Evolutionary conservation across 2,329 filamentous ascomycete species (phyloP).

Genomic region (Dothistroma pini): DNA sequence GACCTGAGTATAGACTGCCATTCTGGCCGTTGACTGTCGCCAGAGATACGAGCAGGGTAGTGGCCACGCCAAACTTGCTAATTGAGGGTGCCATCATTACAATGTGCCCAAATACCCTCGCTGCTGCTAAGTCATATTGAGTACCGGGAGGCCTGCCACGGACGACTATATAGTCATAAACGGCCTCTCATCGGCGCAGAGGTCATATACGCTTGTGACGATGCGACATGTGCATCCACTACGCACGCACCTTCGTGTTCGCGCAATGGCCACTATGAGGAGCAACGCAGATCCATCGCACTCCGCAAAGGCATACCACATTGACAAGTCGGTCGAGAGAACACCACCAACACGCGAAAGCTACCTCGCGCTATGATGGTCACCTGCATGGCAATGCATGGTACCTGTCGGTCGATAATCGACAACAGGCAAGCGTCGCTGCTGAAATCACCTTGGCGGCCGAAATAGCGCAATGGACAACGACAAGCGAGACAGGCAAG

Average conservation of each 20-base stretch:
- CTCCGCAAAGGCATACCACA: not conserved
- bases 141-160: not conserved
- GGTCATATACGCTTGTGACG: not conserved
- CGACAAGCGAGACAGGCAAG: slow-evolving; percentile 4
- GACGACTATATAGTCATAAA: slow-evolving; percentile 1
- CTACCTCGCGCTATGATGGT: slow-evolving; percentile 5
- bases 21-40: slow-evolving; percentile 18
- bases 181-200: not conserved
- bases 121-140: not conserved
- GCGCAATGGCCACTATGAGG: not conserved
- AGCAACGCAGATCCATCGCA: not conserved
- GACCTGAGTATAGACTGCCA: slow-evolving; percentile 6
- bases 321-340: slow-evolving; percentile 3
- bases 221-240: not conserved
- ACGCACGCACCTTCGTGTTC: not conserved
- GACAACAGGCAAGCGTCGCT: slow-evolving; percentile 14
- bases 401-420: slow-evolving; percentile 11
- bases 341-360: slow-evolving; percentile 6
- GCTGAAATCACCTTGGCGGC: slow-evolving; percentile 12
- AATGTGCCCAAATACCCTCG: not conserved
- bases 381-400: slow-evolving; percentile 8
- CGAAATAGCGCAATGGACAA: slow-evolving; percentile 6
- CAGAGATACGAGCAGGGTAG: slow-evolving; percentile 15
- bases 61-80: slow-evolving; percentile 14
- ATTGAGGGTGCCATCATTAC: slow-evolving; percentile 11